A percentile compares a stretch with the other conserved stretches of the same genome.
phyloP scores from a whole-genome alignment of 108 stramenopile species.

The Pseudonitzschia multistriata region DNA sequence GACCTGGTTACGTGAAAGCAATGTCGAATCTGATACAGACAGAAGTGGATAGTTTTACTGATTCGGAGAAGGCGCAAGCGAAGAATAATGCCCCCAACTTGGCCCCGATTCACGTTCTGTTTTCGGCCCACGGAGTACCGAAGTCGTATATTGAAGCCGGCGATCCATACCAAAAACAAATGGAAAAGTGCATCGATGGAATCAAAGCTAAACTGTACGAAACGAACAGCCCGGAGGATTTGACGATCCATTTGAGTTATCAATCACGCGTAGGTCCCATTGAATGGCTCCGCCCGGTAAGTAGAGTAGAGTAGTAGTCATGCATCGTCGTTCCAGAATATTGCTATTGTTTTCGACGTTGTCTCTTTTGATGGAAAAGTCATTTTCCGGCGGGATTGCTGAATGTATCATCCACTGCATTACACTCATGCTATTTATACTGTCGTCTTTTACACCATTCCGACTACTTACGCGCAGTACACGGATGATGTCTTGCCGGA shows the following conservation, averaged over 20 bases:
- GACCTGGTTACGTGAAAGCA: conserved; percentile 90
- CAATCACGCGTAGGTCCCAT: conserved; percentile 98
- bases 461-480: conserved; percentile 36
- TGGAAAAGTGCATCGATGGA: conserved; percentile 74
- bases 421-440: background rate
- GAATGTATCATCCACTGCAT: background rate
- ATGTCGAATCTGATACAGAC: conserved; percentile 81
- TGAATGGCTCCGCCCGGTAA: conserved; percentile 93
- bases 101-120: conserved; percentile 80
- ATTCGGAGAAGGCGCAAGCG: conserved; percentile 65
- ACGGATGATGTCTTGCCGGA: conserved; percentile 93
- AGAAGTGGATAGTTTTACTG: conserved; percentile 83
- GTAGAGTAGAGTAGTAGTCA: background rate
- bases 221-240: conserved; percentile 30
- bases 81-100: conserved; percentile 46
- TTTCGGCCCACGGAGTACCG: conserved; percentile 98
- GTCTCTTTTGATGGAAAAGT: background rate
- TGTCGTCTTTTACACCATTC: background rate
- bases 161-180: conserved; percentile 96
- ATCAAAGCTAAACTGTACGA: conserved; percentile 60
- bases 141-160: conserved; percentile 94
- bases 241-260: conserved; percentile 84
- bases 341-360: background rate
- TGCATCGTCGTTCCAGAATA: background rate
- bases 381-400: background rate